Base-by-base conservation (phyloP, 2,329 filamentous ascomycete genomes). In the Colletotrichum horii region DNA sequence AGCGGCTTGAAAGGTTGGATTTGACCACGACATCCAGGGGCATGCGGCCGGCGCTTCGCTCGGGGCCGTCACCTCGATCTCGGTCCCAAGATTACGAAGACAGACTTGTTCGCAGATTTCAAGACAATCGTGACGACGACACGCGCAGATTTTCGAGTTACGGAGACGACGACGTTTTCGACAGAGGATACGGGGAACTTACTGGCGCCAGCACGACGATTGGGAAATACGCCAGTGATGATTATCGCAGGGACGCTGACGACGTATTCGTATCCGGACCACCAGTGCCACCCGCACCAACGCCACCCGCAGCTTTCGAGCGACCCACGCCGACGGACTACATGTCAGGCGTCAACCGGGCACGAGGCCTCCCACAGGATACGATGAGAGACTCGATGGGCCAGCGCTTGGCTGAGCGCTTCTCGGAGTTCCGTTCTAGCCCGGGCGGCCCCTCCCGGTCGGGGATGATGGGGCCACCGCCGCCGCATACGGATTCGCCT, bases 201-300 rank as follows among this genome's bases (percentile, higher is more conserved):
- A 79, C 86, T 30, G 87, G 86, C 3, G 82, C 89, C 19, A 89
- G 89, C 26, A 92, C 92, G 75, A 85, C 88, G 15, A 85, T 87
- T 2, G 87, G 85, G 16, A 91, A 93, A 79, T 91, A 92, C 79
- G 88, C 92, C 87, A 92, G 92, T 74, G 90, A 93, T 32, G 87
- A 91, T 76, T 93, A 91, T 76, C 83, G 86, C 62, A 83, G 84
- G 68, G 81, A 84, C 56, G 81, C 85, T 19, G 84, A 84, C 26
- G 83, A 81, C 4, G 80, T 84, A 14, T 76, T 74, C 43, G 48
- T 64, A 48, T 52, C 65, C 48, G 58, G 56, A n/a, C 67, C 64
- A 30, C 78, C 83, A 34, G 80, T 84, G 28, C 85, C 79, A 9
- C 80, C 78, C 14, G 79, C 83, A 36, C 80, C 83, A 30, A 78